These are phyloP conservation scores for grape (Vitis vinifera) DNA, from an alignment of 164 flowering plant species.

Conservation along the genomic window DNA sequence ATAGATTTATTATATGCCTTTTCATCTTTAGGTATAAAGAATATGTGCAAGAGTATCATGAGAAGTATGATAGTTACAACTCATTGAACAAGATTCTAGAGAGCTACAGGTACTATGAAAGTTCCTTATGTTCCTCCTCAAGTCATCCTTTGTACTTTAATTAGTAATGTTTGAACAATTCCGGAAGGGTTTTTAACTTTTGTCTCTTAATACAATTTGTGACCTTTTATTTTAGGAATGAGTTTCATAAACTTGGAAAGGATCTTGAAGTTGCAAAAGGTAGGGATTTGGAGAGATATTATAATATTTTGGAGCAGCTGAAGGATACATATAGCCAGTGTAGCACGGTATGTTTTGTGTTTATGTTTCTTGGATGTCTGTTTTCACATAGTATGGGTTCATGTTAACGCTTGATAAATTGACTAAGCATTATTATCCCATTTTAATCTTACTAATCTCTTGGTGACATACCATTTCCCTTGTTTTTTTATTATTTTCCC, in stretches of 20 bases:
- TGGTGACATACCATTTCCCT: too few species aligned
- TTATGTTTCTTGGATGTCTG: not conserved
- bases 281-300: conserved; percentile 57
- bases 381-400: not conserved
- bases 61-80: conserved; percentile 70
- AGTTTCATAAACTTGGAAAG: conserved; percentile 59
- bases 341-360: conserved; percentile 50
- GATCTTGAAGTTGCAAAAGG: conserved; percentile 72
- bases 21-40: conserved; percentile 72
- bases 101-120: conserved; percentile 53
- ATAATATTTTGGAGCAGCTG: conserved; percentile 49
- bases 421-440: not conserved
- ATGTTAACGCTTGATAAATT: not conserved
- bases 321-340: conserved; percentile 64
- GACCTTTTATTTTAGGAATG: conserved; percentile 41
- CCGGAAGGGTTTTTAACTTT: not conserved
- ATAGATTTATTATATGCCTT: not conserved
- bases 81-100: conserved; percentile 69
- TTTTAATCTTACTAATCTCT: too few species aligned
- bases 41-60: conserved; percentile 77
- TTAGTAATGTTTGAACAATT: not conserved
- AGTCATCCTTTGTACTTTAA: conserved; percentile 1
- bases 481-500: too few species aligned
- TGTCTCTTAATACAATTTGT: not conserved
- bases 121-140: not conserved